Conservation (phyloP, 306 rosid species). For the Vigna trinervia region DNA sequence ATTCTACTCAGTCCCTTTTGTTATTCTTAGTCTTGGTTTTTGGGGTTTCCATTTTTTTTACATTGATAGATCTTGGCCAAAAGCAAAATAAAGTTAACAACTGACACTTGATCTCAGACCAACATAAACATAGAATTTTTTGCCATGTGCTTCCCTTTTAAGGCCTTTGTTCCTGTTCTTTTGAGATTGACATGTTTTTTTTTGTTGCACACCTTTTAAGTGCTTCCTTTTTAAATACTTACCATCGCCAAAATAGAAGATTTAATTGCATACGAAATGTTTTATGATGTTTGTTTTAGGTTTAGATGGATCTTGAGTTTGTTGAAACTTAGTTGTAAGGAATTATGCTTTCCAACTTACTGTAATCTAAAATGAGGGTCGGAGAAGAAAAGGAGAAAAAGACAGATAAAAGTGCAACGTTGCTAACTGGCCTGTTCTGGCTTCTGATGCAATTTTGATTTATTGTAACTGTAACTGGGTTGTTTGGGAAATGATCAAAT, state of each 20-base stretch:
- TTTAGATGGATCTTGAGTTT: no score
- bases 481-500: constrained; percentile 42
- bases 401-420: constrained; percentile 34
- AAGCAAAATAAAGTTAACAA: no score
- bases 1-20: not conserved
- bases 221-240: constrained; percentile 4
- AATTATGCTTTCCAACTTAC: no score
- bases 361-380: not conserved
- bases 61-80: constrained; percentile 19
- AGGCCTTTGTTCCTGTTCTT: constrained; percentile 23
- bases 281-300: no score
- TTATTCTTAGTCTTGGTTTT: constrained; percentile 13
- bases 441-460: constrained; percentile 49
- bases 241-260: not conserved
- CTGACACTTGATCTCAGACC: not conserved
- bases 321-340: no score
- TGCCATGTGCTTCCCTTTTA: constrained; percentile 28
- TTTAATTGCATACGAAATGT: no score
- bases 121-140: constrained; percentile 2
- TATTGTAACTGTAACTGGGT: constrained; percentile 55
- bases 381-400: not conserved
- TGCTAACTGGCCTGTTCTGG: constrained; percentile 19
- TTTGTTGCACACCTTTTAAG: not conserved
- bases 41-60: constrained; percentile 16
- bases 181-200: not conserved